Evolutionary conservation across 2,329 filamentous ascomycete species (phyloP).

Genomic region (Gliomastix tumulicola): DNA sequence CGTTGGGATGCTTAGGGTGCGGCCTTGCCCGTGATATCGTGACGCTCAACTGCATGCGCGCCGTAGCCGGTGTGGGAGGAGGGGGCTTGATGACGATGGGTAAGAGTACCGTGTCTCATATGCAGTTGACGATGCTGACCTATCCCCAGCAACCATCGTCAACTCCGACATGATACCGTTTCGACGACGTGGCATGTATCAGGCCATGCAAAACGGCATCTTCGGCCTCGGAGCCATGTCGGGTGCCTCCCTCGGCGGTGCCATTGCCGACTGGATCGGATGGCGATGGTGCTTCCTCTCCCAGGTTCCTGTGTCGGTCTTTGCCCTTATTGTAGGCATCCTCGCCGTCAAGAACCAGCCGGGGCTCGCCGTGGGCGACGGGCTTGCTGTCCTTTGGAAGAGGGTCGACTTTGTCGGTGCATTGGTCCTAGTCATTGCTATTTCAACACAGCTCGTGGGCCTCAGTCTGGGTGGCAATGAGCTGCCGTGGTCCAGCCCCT

Average conservation of each 20-base stretch:
- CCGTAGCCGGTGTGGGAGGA: conserved; percentile 61
- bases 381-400: conserved; percentile 35
- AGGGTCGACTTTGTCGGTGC: conserved; percentile 53
- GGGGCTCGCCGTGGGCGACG: conserved; percentile 16
- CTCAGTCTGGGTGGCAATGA: conserved; percentile 50
- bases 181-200: conserved; percentile 47
- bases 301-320: conserved; percentile 51
- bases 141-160: conserved; percentile 35
- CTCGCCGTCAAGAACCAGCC: conserved; percentile 42
- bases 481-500: conserved; percentile 41
- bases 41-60: conserved; percentile 56
- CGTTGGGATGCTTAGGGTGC: conserved; percentile 58
- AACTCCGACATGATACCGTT: conserved; percentile 60
- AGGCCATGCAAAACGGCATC: conserved; percentile 54
- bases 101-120: too few species aligned
- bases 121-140: background rate
- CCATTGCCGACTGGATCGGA: conserved; percentile 56
- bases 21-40: conserved; percentile 51
- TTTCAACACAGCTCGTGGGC: conserved; percentile 50
- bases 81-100: conserved; percentile 66
- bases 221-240: conserved; percentile 56
- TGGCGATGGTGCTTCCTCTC: conserved; percentile 63
- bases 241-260: conserved; percentile 58
- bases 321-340: conserved; percentile 46
- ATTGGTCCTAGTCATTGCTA: conserved; percentile 46